phyloP scores from a whole-genome alignment of 768 basidiomycete genomes.

The Cystofilobasidium capitatum region DNA sequence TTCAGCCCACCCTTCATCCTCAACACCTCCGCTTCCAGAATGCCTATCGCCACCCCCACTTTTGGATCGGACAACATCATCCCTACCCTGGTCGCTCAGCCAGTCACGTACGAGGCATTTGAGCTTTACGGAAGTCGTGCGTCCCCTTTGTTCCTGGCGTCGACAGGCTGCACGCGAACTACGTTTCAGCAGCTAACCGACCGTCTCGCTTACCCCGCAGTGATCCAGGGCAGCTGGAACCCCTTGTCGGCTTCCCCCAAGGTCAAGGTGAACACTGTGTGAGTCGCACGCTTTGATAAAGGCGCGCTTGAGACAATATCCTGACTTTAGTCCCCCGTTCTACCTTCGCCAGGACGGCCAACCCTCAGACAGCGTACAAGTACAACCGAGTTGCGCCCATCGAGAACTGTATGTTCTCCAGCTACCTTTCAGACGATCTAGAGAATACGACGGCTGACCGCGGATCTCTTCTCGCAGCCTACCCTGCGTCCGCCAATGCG shows the following conservation, averaged over 20 bases:
- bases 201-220: background rate
- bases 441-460: background rate
- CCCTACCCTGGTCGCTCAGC: background rate
- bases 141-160: background rate
- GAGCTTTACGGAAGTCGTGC: constrained; percentile 4
- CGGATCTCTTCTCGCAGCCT: background rate
- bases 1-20: too few species aligned
- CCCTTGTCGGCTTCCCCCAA: background rate
- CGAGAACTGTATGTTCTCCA: background rate
- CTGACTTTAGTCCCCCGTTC: too few species aligned
- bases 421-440: background rate
- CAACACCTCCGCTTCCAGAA: too few species aligned
- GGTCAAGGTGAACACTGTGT: constrained; percentile 7
- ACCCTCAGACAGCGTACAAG: constrained; percentile 8
- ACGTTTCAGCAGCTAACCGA: background rate
- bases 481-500: background rate
- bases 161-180: background rate
- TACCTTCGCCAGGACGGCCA: too few species aligned
- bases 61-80: background rate
- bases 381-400: constrained; percentile 8
- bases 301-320: background rate
- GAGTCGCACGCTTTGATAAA: background rate
- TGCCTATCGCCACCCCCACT: too few species aligned
- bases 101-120: constrained; percentile 10
- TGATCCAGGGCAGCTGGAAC: constrained; percentile 9